These are phyloP conservation scores for Kodamaea suecica DNA, from an alignment of 1,139 yeast species.

Conservation along the genomic window DNA sequence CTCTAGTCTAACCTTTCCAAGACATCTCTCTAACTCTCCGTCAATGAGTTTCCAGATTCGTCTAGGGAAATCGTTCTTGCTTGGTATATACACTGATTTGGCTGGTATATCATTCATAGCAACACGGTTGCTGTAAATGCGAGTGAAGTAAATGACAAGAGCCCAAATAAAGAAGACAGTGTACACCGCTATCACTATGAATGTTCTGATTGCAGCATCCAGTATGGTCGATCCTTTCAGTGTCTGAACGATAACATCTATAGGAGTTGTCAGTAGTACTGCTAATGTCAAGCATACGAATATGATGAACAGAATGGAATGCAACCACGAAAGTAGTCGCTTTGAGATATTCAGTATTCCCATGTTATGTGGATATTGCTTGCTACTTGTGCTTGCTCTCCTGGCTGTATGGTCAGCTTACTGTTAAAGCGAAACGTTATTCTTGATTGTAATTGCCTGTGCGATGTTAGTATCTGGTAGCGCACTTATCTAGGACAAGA, in stretches of 20 bases:
- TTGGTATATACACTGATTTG: slow-evolving; percentile 61
- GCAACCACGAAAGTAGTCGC: slow-evolving; percentile 47
- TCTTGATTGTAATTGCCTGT: too few species aligned
- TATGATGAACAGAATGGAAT: slow-evolving; percentile 52
- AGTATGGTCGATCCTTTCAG: slow-evolving; percentile 41
- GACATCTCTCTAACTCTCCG: slow-evolving; percentile 44
- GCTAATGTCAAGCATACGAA: slow-evolving; percentile 42
- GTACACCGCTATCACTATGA: slow-evolving; percentile 72
- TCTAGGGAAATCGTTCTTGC: slow-evolving; percentile 60
- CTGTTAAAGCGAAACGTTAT: too few species aligned
- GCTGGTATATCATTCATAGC: slow-evolving; percentile 74
- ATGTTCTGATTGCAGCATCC: slow-evolving; percentile 61
- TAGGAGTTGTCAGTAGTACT: slow-evolving; percentile 63
- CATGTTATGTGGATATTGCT: not conserved
- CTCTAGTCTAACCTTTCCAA: slow-evolving; percentile 38
- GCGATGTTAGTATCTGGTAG: too few species aligned
- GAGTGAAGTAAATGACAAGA: slow-evolving; percentile 43
- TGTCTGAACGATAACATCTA: slow-evolving; percentile 74
- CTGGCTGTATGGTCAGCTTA: too few species aligned
- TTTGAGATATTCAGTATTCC: slow-evolving; percentile 26
- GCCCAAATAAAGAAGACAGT: slow-evolving; percentile 55
- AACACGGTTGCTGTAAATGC: slow-evolving; percentile 59
- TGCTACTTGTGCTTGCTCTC: too few species aligned
- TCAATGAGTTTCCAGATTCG: slow-evolving; percentile 37
- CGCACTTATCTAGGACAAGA: too few species aligned